A percentile compares a stretch with the other conserved stretches of the same genome.
phyloP scores from a whole-genome alignment of 352 stramenopile species.

The Phytophthora agathidicida region DNA sequence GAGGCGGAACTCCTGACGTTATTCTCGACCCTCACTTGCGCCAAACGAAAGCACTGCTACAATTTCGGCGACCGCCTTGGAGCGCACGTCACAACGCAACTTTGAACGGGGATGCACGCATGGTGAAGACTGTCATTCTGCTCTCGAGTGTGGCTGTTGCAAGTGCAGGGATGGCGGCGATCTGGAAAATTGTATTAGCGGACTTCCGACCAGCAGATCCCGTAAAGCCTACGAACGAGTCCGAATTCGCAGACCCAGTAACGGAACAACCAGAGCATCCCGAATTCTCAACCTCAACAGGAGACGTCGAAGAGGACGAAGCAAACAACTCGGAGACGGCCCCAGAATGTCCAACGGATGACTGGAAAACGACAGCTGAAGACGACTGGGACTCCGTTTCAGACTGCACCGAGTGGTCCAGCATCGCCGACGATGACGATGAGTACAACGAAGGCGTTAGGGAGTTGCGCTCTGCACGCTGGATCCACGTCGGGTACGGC shows the following conservation, averaged over 20 bases:
- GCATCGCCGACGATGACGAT: slow-evolving; percentile 10
- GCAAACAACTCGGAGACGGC: background rate
- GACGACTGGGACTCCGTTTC: slow-evolving; percentile 1
- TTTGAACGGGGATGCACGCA: background rate
- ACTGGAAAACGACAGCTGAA: background rate
- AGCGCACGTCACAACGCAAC: too few relatives aligned
- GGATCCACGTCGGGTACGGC: slow-evolving; percentile 4
- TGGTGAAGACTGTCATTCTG: slow-evolving; percentile 10
- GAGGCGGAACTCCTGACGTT: too few relatives aligned
- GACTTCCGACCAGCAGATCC: too few relatives aligned
- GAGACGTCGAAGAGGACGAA: background rate
- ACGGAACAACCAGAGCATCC: too few relatives aligned
- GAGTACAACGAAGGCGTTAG: slow-evolving; percentile 1
- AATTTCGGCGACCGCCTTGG: too few relatives aligned
- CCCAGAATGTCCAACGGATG: background rate
- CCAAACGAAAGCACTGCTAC: too few relatives aligned
- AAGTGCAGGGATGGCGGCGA: slow-evolving; percentile 1
- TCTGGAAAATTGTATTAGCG: slow-evolving; percentile 10
- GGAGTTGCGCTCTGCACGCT: too few relatives aligned
- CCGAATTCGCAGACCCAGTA: too few relatives aligned
- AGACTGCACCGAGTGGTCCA: slow-evolving; percentile 15
- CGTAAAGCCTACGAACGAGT: too few relatives aligned
- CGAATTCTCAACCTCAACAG: too few relatives aligned
- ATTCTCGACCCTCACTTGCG: background rate
- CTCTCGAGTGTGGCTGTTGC: slow-evolving; percentile 10